These are phyloP conservation scores for Rheum nobile DNA, from an alignment of 148 eudicot species.

Conservation along the genomic window DNA sequence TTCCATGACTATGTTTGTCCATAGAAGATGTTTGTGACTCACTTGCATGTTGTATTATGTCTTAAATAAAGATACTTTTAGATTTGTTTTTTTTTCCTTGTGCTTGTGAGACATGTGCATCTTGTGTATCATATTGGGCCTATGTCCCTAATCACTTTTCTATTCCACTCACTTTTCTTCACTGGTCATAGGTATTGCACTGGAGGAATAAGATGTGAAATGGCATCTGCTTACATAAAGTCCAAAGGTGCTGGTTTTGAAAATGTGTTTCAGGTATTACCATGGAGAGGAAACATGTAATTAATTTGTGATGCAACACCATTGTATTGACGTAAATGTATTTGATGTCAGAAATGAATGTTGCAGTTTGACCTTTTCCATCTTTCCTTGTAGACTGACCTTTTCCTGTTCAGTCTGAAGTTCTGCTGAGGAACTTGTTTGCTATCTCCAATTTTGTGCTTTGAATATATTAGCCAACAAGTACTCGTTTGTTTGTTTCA, in stretches of 20 bases:
- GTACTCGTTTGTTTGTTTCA: not conserved
- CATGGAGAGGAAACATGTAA: not conserved
- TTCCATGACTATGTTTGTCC: not conserved
- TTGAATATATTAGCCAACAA: not conserved
- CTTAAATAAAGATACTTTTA: not conserved
- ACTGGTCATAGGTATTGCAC: slow-evolving; percentile 69
- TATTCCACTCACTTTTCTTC: not conserved
- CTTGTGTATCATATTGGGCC: not conserved
- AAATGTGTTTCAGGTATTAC: slow-evolving; percentile 81
- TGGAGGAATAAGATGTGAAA: slow-evolving; percentile 98
- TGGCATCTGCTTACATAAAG: slow-evolving; percentile 93
- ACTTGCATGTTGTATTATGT: not conserved
- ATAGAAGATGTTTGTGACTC: not conserved
- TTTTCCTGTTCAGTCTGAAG: not conserved
- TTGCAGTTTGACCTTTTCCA: not conserved
- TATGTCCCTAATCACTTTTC: not conserved
- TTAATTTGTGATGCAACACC: not conserved
- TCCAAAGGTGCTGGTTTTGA: slow-evolving; percentile 96
- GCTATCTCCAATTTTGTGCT: not conserved
- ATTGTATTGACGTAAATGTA: not conserved
- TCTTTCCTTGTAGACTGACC: not conserved
- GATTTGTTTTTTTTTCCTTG: not conserved
- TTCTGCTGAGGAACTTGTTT: not conserved
- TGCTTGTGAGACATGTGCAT: not conserved
- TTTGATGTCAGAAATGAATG: not conserved